A percentile compares a stretch with the other conserved stretches of the same genome.
These are phyloP conservation scores for Aspergillus caelatus DNA, from an alignment of 2,329 filamentous ascomycete species.

Conservation along the genomic window DNA sequence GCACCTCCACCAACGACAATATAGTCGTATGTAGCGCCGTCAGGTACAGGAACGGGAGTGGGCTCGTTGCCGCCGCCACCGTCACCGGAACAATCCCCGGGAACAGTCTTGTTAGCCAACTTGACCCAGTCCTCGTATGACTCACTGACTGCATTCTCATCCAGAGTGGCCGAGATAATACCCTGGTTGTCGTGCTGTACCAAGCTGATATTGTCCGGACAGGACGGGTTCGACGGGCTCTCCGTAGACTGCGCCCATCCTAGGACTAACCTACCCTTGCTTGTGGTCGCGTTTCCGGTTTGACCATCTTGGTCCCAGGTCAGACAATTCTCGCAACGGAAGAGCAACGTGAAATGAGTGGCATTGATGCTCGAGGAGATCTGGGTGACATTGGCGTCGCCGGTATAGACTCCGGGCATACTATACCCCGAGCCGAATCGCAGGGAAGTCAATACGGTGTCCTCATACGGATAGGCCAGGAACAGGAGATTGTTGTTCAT, in stretches of 20 bases:
- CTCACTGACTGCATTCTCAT: constrained; percentile 48
- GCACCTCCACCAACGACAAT: constrained; percentile 52
- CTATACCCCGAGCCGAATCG: constrained; percentile 62
- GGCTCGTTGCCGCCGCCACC: constrained; percentile 10
- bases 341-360: constrained; percentile 65
- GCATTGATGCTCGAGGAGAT: constrained; percentile 61
- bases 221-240: constrained; percentile 43
- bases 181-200: constrained; percentile 59
- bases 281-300: constrained; percentile 50
- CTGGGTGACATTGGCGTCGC: constrained; percentile 63
- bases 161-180: constrained; percentile 55
- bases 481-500: constrained; percentile 64
- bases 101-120: constrained; percentile 27
- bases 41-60: constrained; percentile 13
- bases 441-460: constrained; percentile 60
- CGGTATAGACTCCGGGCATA: constrained; percentile 61
- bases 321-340: constrained; percentile 64
- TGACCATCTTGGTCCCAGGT: constrained; percentile 56
- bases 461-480: constrained; percentile 59
- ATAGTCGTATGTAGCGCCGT: constrained; percentile 37
- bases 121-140: constrained; percentile 36
- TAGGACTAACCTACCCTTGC: constrained; percentile 49
- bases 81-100: constrained; percentile 14
- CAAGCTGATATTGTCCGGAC: constrained; percentile 50
- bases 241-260: constrained; percentile 59